Evolutionary conservation across 805 yeast genomes (phyloP).

Genomic region (Metschnikowia colocasiae): DNA sequence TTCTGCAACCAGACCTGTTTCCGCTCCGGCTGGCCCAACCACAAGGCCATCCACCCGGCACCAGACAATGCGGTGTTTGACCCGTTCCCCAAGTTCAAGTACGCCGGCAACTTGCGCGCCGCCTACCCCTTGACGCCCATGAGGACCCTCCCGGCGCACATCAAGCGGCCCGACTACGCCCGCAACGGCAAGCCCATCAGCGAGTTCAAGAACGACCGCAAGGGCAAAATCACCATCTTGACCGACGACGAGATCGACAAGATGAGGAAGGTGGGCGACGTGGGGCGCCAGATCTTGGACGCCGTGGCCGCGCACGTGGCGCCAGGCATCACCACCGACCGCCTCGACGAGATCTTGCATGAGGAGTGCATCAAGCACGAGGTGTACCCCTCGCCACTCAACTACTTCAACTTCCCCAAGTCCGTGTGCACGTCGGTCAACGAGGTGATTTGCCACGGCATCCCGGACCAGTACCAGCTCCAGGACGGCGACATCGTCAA

Average conservation of each 20-base stretch:
- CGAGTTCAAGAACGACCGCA: constrained; percentile 71
- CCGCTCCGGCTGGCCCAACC: constrained; percentile 64
- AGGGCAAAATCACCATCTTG: constrained; percentile 61
- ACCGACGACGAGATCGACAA: constrained; percentile 66
- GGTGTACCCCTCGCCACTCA: constrained; percentile 92
- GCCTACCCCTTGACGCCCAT: constrained; percentile 75
- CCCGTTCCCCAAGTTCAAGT: constrained; percentile 80
- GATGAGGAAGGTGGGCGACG: constrained; percentile 68
- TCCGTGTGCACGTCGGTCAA: constrained; percentile 90
- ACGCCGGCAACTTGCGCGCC: constrained; percentile 73
- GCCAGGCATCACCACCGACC: constrained; percentile 93
- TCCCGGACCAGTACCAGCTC: constrained; percentile 84
- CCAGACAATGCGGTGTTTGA: constrained; percentile 64
- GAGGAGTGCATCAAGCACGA: constrained; percentile 82
- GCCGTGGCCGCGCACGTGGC: constrained; percentile 75
- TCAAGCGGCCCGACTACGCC: constrained; percentile 82
- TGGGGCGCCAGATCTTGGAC: constrained; percentile 88
- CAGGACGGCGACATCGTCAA: constrained; percentile 94
- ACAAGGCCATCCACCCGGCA: constrained; percentile 66
- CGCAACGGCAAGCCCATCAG: constrained; percentile 69
- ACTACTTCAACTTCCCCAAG: constrained; percentile 91
- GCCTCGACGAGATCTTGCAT: constrained; percentile 81
- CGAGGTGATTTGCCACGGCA: constrained; percentile 95
- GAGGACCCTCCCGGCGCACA: constrained; percentile 65
- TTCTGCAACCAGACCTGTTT: constrained; percentile 88